Base-by-base conservation (phyloP, 331 rosid genomes). In the Malus hybrid region DNA sequence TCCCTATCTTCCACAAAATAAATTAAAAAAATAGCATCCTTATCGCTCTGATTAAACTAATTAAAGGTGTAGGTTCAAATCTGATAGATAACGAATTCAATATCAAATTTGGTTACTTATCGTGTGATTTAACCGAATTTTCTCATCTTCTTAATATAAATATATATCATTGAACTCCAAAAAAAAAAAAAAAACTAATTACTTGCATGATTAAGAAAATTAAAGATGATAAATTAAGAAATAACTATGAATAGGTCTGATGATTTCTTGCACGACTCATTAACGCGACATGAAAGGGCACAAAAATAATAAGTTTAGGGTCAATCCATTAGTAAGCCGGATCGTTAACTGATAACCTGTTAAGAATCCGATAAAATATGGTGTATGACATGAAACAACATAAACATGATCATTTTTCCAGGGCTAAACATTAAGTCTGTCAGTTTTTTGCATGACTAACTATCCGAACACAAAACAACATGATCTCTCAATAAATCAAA, bases 141-240 rank as follows among this genome's bases (percentile, higher is more conserved):
- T 9, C 0, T 0, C 0, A 24, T 39, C 4, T 0, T 9, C 11
- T 39, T 39, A 39, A 4, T 9, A 3, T 39, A 39, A 39, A 39
- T 39, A 39, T 39, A 39, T 39, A 39, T 39, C 4, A 2, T 39
- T 39, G 44, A 9, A 39, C 12, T 39, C 44, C 4, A 39, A 39
- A 39, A 39, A 39, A 39, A 8, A 9, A 1, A n/a, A n/a, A n/a
- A 39, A 39, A 39, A 58, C 10, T 58, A 53, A 24, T 24, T 33
- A 77, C 10, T 22, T 29, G 13, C 48, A 75, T 33, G 33, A 57
- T 33, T 18, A 68, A 33, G 36, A 39, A 30, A 32, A 36, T 32
- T 46, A 33, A 61, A 19, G 32, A 28, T 24, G 46, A 72, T 65
- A 77, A 24, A 63, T 39, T 72, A 68, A 39, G 46, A 61, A 75